Base-by-base conservation (phyloP, 768 basidiomycete genomes). In the Macrocybe gigantea region DNA sequence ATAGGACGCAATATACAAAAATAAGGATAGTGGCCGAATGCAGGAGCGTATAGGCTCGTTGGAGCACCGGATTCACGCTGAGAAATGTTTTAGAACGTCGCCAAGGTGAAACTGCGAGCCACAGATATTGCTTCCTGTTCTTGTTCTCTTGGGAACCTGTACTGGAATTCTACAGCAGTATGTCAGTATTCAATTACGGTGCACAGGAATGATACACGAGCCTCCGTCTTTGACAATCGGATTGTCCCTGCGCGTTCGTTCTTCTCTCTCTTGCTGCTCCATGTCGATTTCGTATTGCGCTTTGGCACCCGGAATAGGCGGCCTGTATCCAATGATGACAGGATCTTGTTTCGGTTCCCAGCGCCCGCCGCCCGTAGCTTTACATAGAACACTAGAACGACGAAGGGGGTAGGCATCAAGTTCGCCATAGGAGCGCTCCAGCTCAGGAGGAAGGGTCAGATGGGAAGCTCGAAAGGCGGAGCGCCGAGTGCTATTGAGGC, bases 311-410 rank as follows among this genome's bases (percentile, higher is more conserved):
- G 82, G 82, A 37, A 81, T 62, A 33, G 80, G 77, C n/a, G 79
- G 64, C 9, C 82, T 75, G 52, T 74, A 69, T 44, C 74, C 75
- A 57, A 68, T 64, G 48, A 73, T 54, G 52, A 65, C 67, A 1
- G 73, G 66, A 7, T 65, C 63, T 31, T 73, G 74, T 56, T 82
- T 83, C 33, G 88, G 88, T 53, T 79, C 77, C 88, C 88, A 90
- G 33, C 88, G 79, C 11, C 88, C 88, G 10, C 86, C 86, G 40
- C 88, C 88, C 13, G 79, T 78, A 1, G 82, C 83, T 56, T 90
- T 91, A 68, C 88, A 91, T 10, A 88, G 72, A 42, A 76, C 69
- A 55, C 77, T 79, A 2, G 81, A 77, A 47, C 80, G 78, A 38
- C 76, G 72, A 14, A 90, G 77, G 2, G 88, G 88, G 55, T 90